Base-by-base conservation (phyloP, 768 basidiomycete species). In the Pilatotrama ljubarskyi region DNA sequence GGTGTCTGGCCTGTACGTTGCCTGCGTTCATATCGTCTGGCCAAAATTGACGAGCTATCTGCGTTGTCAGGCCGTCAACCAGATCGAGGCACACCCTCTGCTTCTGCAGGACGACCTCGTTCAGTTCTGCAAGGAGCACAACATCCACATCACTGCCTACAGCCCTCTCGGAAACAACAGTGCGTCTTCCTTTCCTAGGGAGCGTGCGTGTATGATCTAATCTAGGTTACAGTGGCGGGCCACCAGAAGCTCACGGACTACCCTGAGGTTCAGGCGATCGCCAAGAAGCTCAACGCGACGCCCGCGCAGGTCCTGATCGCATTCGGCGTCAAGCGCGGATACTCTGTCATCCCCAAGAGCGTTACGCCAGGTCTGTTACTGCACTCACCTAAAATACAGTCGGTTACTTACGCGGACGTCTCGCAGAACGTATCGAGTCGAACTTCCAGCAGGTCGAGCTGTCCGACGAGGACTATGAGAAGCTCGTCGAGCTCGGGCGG, bases 271-370 rank as follows among this genome's bases (percentile, higher is more conserved):
- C 66, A 78, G 46, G 80, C 81, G 55, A 79, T 93, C 47, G 91
- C 91, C 20, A 72, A 83, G 61, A 79, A 77, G 66, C 78, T 88
- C 36, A 75, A 76, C 35, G 87, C 84, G 5, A 87, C 87, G 1
- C 76, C 90, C 2, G 93, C 91, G 0, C 90, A 95, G 72, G 87
- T 95, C 37, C 79, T 95, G 55, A 75, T 96, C 61, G 90, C 91
- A 0, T 95, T 91, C 91, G 88, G 84, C 13, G 82, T 74, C 37
- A 71, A 85, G 65, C 82, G 91, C 41, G 93, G 91, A 13, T 87
- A 85, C 72, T 86, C 85, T 9, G 88, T 94, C 62, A 91, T 94
- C 67, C 93, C 93, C 17, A 94, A 95, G 81, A 86, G 84, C 55
- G 89, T 92, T 25, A 78, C 86, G 58, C 78, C 87, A 68, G 74